Evolutionary conservation across 371 early-diverging fungal genomes (phyloP).

Genomic region (Mortierella sp.): DNA sequence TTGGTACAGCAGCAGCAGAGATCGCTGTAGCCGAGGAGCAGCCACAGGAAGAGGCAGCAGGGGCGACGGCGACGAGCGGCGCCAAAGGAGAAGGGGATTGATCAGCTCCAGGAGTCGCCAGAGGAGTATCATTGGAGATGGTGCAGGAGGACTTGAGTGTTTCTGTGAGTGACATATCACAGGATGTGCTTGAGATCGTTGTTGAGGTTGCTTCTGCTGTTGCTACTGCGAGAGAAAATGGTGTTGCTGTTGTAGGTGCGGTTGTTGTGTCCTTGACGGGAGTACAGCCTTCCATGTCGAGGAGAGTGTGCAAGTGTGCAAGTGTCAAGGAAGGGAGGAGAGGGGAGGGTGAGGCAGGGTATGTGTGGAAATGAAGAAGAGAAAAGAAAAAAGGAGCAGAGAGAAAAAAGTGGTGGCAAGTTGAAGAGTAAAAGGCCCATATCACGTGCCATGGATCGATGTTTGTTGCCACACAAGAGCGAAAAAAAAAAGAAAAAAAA

Average conservation of each 20-base stretch:
- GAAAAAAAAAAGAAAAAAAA: no score
- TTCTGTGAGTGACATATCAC: conserved; percentile 1
- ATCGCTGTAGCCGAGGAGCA: not conserved
- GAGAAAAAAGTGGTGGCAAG: not conserved
- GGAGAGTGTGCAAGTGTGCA: not conserved
- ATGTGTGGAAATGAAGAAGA: not conserved
- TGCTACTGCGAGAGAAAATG: not conserved
- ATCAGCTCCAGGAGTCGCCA: not conserved
- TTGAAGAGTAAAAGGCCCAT: no score
- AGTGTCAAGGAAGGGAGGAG: not conserved
- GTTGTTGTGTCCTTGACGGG: not conserved
- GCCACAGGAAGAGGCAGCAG: not conserved
- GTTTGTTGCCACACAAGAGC: not conserved
- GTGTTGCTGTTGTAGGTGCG: not conserved
- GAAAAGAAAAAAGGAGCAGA: not conserved
- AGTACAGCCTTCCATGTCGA: not conserved
- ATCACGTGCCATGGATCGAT: no score
- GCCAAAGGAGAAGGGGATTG: not conserved
- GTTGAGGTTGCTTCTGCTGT: not conserved
- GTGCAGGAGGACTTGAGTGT: not conserved
- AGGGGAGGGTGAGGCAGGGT: not conserved
- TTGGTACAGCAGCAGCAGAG: not conserved
- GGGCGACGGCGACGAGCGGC: not conserved
- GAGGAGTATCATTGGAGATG: not conserved
- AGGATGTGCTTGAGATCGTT: not conserved